These are phyloP conservation scores for Diaporthe capsici DNA, from an alignment of 2,329 filamentous ascomycete species.

Conservation along the genomic window DNA sequence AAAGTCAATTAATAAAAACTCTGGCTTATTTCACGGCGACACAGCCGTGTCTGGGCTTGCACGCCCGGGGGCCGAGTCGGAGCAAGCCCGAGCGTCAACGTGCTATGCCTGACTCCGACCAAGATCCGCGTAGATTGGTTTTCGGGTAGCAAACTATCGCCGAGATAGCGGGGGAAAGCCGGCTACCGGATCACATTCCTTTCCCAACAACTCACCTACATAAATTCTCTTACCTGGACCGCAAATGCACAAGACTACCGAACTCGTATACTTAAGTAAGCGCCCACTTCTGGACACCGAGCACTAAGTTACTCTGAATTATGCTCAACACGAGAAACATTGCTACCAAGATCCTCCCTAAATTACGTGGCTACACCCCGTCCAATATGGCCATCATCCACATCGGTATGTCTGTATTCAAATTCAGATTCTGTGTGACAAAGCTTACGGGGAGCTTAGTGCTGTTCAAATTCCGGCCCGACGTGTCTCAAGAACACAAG, in stretches of 20 bases:
- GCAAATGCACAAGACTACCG: not conserved
- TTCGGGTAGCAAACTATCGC: constrained; percentile 2
- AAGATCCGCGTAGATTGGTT: not conserved
- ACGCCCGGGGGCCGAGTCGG: constrained; percentile 1
- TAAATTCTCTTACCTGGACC: not conserved
- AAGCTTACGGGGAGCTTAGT: constrained; percentile 51
- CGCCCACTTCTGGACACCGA: not conserved
- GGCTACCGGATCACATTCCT: not conserved
- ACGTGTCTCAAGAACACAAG: constrained; percentile 58
- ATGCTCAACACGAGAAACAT: not conserved
- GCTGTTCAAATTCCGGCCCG: constrained; percentile 63
- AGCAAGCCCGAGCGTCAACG: not conserved
- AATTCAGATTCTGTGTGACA: no score
- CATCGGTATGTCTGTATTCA: not conserved
- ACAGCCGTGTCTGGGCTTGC: not conserved
- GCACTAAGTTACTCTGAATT: not conserved
- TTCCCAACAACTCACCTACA: not conserved
- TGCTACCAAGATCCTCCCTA: not conserved
- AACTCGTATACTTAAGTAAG: not conserved
- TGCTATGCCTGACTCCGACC: not conserved
- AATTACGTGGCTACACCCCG: not conserved
- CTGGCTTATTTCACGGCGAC: not conserved
- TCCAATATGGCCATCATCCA: constrained; percentile 17
- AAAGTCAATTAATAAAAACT: not conserved
- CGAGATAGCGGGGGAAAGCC: constrained; percentile 24